A percentile compares a stretch with the other conserved stretches of the same genome.
Conservation (phyloP, 805 yeast genomes). For the Monosporozyma siamensis region DNA sequence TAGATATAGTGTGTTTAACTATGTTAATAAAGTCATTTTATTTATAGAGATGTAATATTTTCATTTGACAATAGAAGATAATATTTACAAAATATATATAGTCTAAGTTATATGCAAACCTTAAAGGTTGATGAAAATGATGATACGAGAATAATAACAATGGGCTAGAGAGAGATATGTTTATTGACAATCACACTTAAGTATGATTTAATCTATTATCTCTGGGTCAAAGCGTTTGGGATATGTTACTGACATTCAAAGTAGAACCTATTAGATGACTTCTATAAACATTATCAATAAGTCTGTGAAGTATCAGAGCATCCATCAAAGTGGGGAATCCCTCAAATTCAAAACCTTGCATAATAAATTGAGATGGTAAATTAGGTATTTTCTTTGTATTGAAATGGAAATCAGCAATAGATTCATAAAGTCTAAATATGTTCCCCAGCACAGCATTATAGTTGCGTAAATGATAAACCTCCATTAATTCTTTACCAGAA, state of each 20-base stretch:
- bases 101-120: too few relatives aligned
- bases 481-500: constrained; percentile 23
- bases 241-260: constrained; percentile 12
- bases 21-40: too few relatives aligned
- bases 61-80: too few relatives aligned
- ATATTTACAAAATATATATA: too few relatives aligned
- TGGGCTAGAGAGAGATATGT: too few relatives aligned
- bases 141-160: too few relatives aligned
- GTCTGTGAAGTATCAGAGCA: constrained; percentile 18
- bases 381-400: constrained; percentile 18
- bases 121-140: too few relatives aligned
- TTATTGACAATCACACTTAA: too few relatives aligned
- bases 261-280: constrained; percentile 20
- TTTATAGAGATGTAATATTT: too few relatives aligned
- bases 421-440: constrained; percentile 25
- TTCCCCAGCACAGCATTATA: constrained; percentile 27
- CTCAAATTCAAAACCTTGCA: constrained; percentile 24
- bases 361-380: constrained; percentile 17
- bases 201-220: too few relatives aligned
- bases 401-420: constrained; percentile 26
- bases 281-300: constrained; percentile 21
- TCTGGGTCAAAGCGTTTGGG: constrained; percentile 1
- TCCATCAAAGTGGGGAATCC: constrained; percentile 28
- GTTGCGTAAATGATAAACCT: constrained; percentile 26
- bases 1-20: too few relatives aligned